Evolutionary conservation across 2,329 filamentous ascomycete genomes (phyloP).

Genomic region (Allantophomopsis cytisporea): DNA sequence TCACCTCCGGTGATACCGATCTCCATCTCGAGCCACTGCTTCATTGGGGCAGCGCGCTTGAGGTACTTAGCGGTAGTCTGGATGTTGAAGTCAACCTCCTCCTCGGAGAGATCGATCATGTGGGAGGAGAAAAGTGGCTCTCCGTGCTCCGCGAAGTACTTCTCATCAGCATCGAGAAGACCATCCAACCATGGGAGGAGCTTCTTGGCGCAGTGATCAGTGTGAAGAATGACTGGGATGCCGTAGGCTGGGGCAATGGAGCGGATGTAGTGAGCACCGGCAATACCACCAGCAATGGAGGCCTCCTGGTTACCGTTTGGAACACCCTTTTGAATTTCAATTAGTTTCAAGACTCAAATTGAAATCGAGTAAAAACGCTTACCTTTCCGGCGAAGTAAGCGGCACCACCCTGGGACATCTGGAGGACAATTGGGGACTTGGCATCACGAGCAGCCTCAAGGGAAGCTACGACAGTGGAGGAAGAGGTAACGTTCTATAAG

Average conservation of each 20-base stretch:
- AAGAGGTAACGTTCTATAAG: slow-evolving; percentile 74
- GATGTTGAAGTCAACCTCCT: slow-evolving; percentile 82
- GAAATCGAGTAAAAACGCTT: slow-evolving; percentile 11
- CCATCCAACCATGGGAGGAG: slow-evolving; percentile 95
- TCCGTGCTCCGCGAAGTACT: slow-evolving; percentile 84
- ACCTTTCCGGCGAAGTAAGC: slow-evolving; percentile 87
- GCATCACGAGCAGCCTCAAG: slow-evolving; percentile 91
- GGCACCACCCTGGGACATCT: slow-evolving; percentile 85
- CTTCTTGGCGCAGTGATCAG: slow-evolving; percentile 99
- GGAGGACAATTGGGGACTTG: slow-evolving; percentile 85
- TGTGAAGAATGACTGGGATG: slow-evolving; percentile 86
- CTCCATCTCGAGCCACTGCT: slow-evolving; percentile 99
- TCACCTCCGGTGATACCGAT: slow-evolving; percentile 94
- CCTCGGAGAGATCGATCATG: slow-evolving; percentile 98
- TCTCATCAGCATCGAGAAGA: slow-evolving; percentile 89
- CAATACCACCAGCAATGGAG: slow-evolving; percentile 77
- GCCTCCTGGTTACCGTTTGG: slow-evolving; percentile 74
- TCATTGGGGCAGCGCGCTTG: slow-evolving; percentile 88
- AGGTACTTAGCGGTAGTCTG: slow-evolving; percentile 86
- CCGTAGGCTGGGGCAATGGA: slow-evolving; percentile 76
- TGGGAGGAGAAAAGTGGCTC: slow-evolving; percentile 91
- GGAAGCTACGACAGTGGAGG: slow-evolving; percentile 70
- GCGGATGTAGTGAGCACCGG: slow-evolving; percentile 88
- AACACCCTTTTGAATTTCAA: slow-evolving; percentile 41
- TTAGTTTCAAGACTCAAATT: background rate